These are phyloP conservation scores for Clonostachys solani DNA, from an alignment of 2,329 filamentous ascomycete genomes.

Conservation along the genomic window DNA sequence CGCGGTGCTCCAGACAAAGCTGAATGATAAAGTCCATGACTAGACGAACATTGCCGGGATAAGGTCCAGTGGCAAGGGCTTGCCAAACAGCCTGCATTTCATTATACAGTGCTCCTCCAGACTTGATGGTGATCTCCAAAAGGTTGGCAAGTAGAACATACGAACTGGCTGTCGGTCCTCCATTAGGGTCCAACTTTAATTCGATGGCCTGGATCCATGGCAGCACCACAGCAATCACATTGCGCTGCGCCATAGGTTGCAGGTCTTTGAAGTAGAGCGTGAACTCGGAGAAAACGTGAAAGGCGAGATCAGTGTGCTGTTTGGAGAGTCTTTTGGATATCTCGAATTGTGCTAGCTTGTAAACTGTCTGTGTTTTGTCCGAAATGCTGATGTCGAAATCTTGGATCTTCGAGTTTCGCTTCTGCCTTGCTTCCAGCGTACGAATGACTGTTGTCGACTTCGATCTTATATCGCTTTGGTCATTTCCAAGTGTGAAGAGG, in stretches of 20 bases:
- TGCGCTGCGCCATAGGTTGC: conserved; percentile 77
- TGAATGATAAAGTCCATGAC: conserved; percentile 96
- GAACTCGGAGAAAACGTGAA: conserved; percentile 94
- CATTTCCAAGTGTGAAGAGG: conserved; percentile 88
- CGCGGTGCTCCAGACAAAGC: conserved; percentile 85
- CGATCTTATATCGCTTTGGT: conserved; percentile 82
- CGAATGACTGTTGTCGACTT: conserved; percentile 81
- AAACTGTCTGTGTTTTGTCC: conserved; percentile 96
- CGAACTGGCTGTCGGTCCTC: conserved; percentile 83
- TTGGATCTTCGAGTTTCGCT: conserved; percentile 80
- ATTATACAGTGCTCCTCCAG: conserved; percentile 82
- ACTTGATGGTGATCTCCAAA: conserved; percentile 93
- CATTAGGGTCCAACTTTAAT: conserved; percentile 85
- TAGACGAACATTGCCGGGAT: conserved; percentile 89
- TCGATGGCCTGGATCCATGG: conserved; percentile 97
- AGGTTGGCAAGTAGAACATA: conserved; percentile 95
- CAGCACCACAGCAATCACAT: conserved; percentile 88
- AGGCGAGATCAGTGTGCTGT: conserved; percentile 84
- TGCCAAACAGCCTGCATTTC: conserved; percentile 98
- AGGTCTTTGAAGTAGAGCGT: conserved; percentile 89
- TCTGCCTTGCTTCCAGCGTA: conserved; percentile 75
- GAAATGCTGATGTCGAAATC: conserved; percentile 98
- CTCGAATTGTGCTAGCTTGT: conserved; percentile 95
- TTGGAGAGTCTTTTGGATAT: conserved; percentile 87
- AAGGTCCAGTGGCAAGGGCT: conserved; percentile 86